A percentile compares a stretch with the other conserved stretches of the same genome.
Evolutionary conservation across 208 protist genomes (phyloP).

Genomic region (Acanthamoeba lenticulata): DNA sequence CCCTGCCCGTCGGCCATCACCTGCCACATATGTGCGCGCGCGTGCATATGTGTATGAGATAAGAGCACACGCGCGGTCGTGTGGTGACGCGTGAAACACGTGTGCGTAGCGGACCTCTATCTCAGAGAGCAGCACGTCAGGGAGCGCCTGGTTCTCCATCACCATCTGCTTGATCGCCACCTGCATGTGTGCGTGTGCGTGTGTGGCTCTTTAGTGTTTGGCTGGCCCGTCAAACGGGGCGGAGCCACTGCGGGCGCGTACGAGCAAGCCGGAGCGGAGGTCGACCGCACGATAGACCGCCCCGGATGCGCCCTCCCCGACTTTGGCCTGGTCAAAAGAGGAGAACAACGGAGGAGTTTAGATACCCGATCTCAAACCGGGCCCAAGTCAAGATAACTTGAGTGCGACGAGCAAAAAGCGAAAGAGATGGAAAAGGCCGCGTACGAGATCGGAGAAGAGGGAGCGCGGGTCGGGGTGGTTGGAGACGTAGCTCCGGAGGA

Average conservation of each 20-base stretch:
- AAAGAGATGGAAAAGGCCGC: background rate
- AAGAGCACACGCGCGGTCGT: too few relatives aligned
- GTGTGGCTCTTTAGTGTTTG: background rate
- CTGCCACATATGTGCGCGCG: conserved; percentile 67
- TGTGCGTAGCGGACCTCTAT: background rate
- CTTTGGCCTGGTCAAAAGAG: too few relatives aligned
- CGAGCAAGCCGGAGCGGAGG: background rate
- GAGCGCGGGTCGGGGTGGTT: background rate
- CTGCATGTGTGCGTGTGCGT: background rate
- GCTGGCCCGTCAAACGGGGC: background rate
- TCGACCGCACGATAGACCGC: conserved; percentile 77
- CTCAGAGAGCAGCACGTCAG: background rate
- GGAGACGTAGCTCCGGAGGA: background rate
- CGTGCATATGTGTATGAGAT: background rate
- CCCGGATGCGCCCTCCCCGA: conserved; percentile 81
- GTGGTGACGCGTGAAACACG: background rate
- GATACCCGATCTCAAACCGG: too few relatives aligned
- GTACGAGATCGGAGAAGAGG: background rate
- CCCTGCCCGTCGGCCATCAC: conserved; percentile 83
- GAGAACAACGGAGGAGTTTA: too few relatives aligned
- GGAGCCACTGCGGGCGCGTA: background rate
- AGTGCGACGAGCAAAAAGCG: too few relatives aligned
- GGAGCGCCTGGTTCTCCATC: conserved; percentile 9
- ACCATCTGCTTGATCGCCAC: conserved; percentile 55
- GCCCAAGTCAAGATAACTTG: too few relatives aligned